Evolutionary conservation across 495 filamentous ascomycete genomes (phyloP).

Genomic region (Trypethelium eluteriae): DNA sequence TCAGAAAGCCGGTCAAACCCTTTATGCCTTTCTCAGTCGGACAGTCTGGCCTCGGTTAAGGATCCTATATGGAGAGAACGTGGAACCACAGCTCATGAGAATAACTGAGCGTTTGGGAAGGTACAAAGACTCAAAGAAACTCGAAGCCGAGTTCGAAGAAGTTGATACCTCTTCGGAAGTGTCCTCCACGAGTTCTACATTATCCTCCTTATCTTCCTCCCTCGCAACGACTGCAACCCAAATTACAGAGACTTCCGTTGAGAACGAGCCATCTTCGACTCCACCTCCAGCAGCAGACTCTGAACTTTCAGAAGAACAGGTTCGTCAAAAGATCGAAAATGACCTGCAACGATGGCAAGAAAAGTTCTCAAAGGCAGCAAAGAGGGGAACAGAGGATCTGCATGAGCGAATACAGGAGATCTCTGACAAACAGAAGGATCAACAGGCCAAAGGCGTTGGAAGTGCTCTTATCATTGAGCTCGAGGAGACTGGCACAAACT

Average conservation of each 20-base stretch:
- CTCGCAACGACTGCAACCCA: conserved; percentile 20
- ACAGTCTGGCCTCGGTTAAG: conserved; percentile 72
- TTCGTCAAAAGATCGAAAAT: conserved; percentile 60
- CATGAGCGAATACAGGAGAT: conserved; percentile 68
- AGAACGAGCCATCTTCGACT: conserved; percentile 14
- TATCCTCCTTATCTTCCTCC: conserved; percentile 25
- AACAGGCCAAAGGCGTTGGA: conserved; percentile 57
- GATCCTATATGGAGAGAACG: conserved; percentile 77
- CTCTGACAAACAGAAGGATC: conserved; percentile 59
- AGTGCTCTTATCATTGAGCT: conserved; percentile 60
- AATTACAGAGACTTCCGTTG: conserved; percentile 13
- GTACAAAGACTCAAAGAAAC: conserved; percentile 61
- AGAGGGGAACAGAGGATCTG: conserved; percentile 69
- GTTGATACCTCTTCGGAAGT: conserved; percentile 34
- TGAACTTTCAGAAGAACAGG: conserved; percentile 43
- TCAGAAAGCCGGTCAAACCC: conserved; percentile 59
- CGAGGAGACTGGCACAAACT: conserved; percentile 52
- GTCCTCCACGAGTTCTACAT: conserved; percentile 18
- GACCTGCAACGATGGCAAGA: conserved; percentile 78
- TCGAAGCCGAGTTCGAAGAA: conserved; percentile 52
- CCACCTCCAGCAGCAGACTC: conserved; percentile 26
- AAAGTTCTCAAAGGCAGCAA: conserved; percentile 73
- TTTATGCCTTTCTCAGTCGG: conserved; percentile 58
- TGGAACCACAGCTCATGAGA: conserved; percentile 88
- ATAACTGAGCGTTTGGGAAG: conserved; percentile 84